These are phyloP conservation scores for Candida neerlandica DNA, from an alignment of 1,139 yeast species.

Conservation along the genomic window DNA sequence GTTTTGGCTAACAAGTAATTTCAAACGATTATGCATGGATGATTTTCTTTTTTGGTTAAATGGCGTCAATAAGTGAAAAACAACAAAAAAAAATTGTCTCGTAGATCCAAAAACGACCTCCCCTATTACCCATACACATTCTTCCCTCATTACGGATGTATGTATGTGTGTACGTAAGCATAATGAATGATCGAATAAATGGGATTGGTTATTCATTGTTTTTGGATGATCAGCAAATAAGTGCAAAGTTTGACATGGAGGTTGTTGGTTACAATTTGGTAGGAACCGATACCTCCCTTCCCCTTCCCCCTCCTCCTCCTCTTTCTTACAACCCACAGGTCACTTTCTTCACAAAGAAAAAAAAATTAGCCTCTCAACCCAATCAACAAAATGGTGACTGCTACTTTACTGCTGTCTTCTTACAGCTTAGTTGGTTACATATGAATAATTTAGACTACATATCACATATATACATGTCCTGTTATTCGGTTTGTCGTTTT, in stretches of 20 bases:
- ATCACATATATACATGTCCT: no score
- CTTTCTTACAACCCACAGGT: background rate
- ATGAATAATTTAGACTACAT: no score
- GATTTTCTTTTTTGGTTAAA: background rate
- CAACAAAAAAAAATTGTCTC: background rate
- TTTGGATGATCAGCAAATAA: background rate
- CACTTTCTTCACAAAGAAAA: no score
- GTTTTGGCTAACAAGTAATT: background rate
- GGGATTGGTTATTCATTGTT: background rate
- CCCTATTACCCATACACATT: background rate
- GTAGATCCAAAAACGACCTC: background rate
- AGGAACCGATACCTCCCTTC: background rate
- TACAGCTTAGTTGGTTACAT: no score
- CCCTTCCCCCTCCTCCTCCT: background rate
- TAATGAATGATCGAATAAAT: background rate
- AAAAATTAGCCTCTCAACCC: no score
- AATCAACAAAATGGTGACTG: no score
- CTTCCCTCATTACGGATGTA: background rate
- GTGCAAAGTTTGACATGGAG: background rate
- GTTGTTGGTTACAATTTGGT: no score
- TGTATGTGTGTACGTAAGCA: no score
- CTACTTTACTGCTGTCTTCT: no score
- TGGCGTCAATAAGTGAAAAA: background rate
- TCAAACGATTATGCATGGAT: constrained; percentile 2
- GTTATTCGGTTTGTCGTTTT: no score